Evolutionary conservation across 768 basidiomycete species (phyloP).

Genomic region (Russula brevipes): DNA sequence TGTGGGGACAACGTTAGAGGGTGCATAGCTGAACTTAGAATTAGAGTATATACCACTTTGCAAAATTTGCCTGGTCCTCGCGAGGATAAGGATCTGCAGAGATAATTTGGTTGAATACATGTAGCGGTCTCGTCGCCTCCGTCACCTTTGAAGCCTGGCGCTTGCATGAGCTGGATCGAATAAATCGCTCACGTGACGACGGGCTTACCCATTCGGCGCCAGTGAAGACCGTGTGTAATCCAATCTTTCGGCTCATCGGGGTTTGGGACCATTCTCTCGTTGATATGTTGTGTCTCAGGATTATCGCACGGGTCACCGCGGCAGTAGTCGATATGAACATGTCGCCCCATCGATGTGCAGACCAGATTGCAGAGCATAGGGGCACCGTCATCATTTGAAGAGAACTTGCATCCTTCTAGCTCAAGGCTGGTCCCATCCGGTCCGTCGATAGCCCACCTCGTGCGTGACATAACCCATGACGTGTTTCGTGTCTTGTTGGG

Average conservation of each 20-base stretch:
- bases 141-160: constrained; percentile 51
- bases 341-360: constrained; percentile 53
- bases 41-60: constrained; percentile 42
- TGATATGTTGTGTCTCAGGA: constrained; percentile 45
- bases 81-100: constrained; percentile 51
- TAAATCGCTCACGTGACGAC: constrained; percentile 8
- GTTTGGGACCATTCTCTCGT: constrained; percentile 40
- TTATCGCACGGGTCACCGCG: constrained; percentile 42
- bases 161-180: background rate
- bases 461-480: constrained; percentile 57
- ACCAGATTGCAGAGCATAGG: constrained; percentile 61
- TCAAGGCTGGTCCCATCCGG: constrained; percentile 47
- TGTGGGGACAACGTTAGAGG: constrained; percentile 22
- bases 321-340: constrained; percentile 55
- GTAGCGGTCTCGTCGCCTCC: background rate
- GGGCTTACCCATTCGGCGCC: constrained; percentile 50
- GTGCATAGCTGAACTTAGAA: background rate
- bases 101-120: background rate
- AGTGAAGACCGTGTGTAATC: constrained; percentile 51
- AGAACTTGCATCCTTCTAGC: constrained; percentile 52
- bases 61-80: constrained; percentile 50
- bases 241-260: constrained; percentile 48
- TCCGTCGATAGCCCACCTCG: constrained; percentile 53
- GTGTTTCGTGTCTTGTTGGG: constrained; percentile 60
- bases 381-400: constrained; percentile 49